These are phyloP conservation scores for Lasiodiplodia sp. DNA, from an alignment of 2,329 filamentous ascomycete species.

Conservation along the genomic window DNA sequence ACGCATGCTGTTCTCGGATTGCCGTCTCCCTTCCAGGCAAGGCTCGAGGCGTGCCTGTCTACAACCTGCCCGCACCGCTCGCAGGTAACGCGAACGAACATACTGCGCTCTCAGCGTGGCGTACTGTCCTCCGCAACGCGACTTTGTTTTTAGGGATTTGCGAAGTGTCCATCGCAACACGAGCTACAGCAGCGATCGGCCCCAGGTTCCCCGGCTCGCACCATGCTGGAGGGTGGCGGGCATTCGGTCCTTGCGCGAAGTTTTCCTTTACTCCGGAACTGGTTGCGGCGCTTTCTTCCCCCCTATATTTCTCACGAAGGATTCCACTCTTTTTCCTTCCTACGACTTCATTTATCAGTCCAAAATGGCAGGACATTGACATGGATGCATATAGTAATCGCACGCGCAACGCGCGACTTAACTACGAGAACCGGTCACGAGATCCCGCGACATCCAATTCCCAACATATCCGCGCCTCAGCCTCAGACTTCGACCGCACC, in stretches of 20 bases:
- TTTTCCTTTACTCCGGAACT: not conserved
- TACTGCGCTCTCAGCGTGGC: not conserved
- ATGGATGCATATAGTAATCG: conserved; percentile 10
- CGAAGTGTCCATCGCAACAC: not conserved
- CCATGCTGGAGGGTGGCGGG: not conserved
- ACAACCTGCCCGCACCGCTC: not conserved
- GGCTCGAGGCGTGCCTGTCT: not conserved
- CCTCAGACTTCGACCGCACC: not conserved
- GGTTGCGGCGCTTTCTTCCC: not conserved
- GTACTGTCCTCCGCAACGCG: not conserved
- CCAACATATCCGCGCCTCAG: conserved; percentile 2
- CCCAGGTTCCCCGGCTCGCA: not conserved
- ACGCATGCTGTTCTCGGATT: not conserved
- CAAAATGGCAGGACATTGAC: conserved; percentile 1
- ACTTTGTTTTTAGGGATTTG: not conserved
- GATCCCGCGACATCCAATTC: conserved; percentile 1
- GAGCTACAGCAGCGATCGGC: not conserved
- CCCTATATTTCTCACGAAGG: not conserved
- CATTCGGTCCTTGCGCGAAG: not conserved
- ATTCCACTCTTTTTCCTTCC: not conserved
- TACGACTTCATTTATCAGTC: not conserved
- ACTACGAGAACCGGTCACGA: conserved; percentile 15
- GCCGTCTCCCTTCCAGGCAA: not conserved
- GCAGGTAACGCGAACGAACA: not conserved
- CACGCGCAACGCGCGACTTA: conserved; percentile 15